Evolutionary conservation across 169 alveolate genomes (phyloP).

Genomic region (Plasmodium cynomolgi): DNA sequence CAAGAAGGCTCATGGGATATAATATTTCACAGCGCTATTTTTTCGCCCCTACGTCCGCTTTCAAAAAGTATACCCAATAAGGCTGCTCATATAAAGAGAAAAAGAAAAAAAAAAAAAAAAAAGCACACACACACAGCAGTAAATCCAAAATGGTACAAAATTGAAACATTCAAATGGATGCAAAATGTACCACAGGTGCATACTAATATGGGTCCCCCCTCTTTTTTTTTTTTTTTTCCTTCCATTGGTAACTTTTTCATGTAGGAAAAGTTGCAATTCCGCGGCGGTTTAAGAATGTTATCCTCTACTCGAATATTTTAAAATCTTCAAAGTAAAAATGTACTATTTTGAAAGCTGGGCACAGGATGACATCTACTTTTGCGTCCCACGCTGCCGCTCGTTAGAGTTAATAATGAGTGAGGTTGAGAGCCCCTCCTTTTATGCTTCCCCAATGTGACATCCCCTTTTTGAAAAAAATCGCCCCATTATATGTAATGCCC

Average conservation of each 20-base stretch:
- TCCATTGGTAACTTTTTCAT: not conserved
- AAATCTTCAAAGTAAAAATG: not conserved
- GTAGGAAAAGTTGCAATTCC: not conserved
- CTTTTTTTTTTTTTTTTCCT: not conserved
- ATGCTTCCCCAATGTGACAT: not conserved
- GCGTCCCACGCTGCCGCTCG: not conserved
- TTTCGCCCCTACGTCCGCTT: not conserved
- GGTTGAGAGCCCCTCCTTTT: not conserved
- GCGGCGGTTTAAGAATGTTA: not conserved
- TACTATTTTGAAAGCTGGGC: not conserved
- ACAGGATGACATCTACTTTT: not conserved
- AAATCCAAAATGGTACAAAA: not conserved
- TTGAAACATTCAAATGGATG: not conserved
- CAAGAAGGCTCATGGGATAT: not conserved
- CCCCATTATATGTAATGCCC: not conserved
- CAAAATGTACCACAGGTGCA: not conserved
- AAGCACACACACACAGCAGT: not conserved
- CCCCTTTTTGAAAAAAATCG: not conserved
- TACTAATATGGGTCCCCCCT: not conserved
- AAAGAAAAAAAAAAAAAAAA: not conserved
- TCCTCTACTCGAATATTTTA: not conserved
- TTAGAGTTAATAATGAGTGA: not conserved
- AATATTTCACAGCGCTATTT: not conserved
- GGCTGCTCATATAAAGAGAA: not conserved
- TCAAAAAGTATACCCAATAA: not conserved